Evolutionary conservation across 345 rosid genomes (phyloP).

Genomic region (Erodium maritimum): DNA sequence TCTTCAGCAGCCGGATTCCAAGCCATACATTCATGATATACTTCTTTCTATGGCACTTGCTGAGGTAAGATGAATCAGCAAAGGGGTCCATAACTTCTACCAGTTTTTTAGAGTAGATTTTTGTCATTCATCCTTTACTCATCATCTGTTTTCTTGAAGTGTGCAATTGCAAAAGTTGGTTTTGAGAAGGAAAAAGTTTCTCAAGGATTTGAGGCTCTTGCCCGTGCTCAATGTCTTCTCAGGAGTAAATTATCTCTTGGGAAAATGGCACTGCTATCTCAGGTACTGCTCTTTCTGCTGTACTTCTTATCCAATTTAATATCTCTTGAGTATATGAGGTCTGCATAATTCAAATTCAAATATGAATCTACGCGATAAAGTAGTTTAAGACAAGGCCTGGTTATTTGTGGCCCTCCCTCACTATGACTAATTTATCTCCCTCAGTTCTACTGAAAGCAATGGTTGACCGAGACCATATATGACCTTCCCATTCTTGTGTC

Average conservation of each 20-base stretch:
- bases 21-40: slow-evolving; percentile 69
- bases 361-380: neutral
- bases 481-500: neutral
- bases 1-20: slow-evolving; percentile 67
- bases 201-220: slow-evolving; percentile 96
- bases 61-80: slow-evolving; percentile 58
- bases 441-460: neutral
- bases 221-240: slow-evolving; percentile 79
- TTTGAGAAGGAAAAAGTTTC: slow-evolving; percentile 81
- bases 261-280: slow-evolving; percentile 58
- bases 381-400: neutral
- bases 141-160: slow-evolving; percentile 79
- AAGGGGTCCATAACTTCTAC: slow-evolving; percentile 20
- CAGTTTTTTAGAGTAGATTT: slow-evolving; percentile 20
- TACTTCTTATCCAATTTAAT: neutral
- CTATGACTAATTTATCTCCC: neutral
- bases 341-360: neutral
- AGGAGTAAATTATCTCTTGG: slow-evolving; percentile 73
- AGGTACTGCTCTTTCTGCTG: slow-evolving; percentile 37
- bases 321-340: neutral
- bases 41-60: slow-evolving; percentile 87
- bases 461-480: too few relatives aligned
- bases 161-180: slow-evolving; percentile 77
- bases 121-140: slow-evolving; percentile 51
- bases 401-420: neutral